A percentile compares a stretch with the other conserved stretches of the same genome.
Conservation (phyloP, 2,329 filamentous ascomycete species). For the Colletotrichum tofieldiae region DNA sequence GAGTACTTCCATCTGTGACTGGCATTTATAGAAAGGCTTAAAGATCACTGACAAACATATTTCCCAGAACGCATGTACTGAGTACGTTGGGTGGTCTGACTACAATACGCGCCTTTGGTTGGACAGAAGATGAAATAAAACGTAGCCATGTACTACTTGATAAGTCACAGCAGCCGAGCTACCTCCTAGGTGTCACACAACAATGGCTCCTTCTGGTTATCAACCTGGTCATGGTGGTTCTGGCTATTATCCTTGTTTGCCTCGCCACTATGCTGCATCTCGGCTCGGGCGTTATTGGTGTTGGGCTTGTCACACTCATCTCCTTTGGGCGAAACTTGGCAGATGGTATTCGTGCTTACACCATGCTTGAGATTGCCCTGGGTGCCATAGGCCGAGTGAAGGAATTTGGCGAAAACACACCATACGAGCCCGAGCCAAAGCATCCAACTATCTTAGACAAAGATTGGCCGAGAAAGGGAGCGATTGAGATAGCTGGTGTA, state of each 20-base stretch:
- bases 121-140: conserved; percentile 60
- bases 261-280: conserved; percentile 61
- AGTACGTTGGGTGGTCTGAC: conserved; percentile 69
- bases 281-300: conserved; percentile 56
- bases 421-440: conserved; percentile 45
- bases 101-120: conserved; percentile 72
- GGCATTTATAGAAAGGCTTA: neutral
- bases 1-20: conserved; percentile 43
- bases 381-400: conserved; percentile 49
- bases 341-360: conserved; percentile 52
- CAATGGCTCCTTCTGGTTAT: conserved; percentile 70
- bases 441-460: conserved; percentile 26
- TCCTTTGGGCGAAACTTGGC: conserved; percentile 52
- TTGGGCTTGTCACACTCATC: conserved; percentile 57
- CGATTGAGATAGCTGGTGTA: conserved; percentile 49
- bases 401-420: conserved; percentile 47
- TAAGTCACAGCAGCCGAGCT: conserved; percentile 69
- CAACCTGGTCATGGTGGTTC: conserved; percentile 62
- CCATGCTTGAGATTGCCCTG: conserved; percentile 49
- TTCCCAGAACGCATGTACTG: conserved; percentile 63
- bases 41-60: neutral
- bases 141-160: conserved; percentile 66
- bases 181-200: conserved; percentile 71
- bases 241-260: conserved; percentile 64
- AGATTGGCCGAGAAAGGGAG: conserved; percentile 52